Evolutionary conservation across 2,329 filamentous ascomycete species (phyloP).

Genomic region (Aspergillus luchuensis): DNA sequence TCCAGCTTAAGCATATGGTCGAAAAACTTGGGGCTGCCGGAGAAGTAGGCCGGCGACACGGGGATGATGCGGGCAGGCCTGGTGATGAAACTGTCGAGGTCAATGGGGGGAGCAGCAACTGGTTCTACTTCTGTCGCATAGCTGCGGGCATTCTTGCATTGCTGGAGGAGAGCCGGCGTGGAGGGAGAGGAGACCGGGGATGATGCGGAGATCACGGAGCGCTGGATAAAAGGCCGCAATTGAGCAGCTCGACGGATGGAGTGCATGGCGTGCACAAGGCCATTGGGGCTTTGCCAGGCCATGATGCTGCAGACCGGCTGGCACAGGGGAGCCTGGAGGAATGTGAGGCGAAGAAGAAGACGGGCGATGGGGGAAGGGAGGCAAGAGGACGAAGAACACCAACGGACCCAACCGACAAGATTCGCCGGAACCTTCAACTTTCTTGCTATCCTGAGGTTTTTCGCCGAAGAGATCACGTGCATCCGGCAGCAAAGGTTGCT

Average conservation of each 20-base stretch:
- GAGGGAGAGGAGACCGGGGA: slow-evolving; percentile 18
- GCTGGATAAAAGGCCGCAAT: slow-evolving; percentile 50
- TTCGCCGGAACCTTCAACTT: slow-evolving; percentile 11
- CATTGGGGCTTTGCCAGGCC: slow-evolving; percentile 41
- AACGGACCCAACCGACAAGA: neutral
- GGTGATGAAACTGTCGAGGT: slow-evolving; percentile 30
- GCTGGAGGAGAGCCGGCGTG: slow-evolving; percentile 15
- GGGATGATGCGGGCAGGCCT: slow-evolving; percentile 73
- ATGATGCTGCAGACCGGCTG: slow-evolving; percentile 28
- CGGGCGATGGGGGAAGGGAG: neutral
- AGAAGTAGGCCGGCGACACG: slow-evolving; percentile 91
- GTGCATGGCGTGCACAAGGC: slow-evolving; percentile 39
- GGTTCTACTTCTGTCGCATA: slow-evolving; percentile 32
- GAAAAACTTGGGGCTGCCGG: slow-evolving; percentile 78
- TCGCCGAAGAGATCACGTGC: slow-evolving; percentile 29
- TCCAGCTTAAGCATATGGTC: slow-evolving; percentile 78
- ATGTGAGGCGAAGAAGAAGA: neutral
- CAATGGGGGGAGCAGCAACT: slow-evolving; percentile 36
- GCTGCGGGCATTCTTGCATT: slow-evolving; percentile 25
- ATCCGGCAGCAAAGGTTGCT: slow-evolving; percentile 24
- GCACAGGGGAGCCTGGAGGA: slow-evolving; percentile 13
- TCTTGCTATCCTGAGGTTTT: slow-evolving; percentile 27
- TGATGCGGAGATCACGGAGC: slow-evolving; percentile 21
- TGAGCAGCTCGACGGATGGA: slow-evolving; percentile 32
- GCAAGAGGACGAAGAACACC: neutral